A percentile compares a stretch with the other conserved stretches of the same genome.
Conservation (phyloP, 306 rosid species). For the Senna siamea region DNA sequence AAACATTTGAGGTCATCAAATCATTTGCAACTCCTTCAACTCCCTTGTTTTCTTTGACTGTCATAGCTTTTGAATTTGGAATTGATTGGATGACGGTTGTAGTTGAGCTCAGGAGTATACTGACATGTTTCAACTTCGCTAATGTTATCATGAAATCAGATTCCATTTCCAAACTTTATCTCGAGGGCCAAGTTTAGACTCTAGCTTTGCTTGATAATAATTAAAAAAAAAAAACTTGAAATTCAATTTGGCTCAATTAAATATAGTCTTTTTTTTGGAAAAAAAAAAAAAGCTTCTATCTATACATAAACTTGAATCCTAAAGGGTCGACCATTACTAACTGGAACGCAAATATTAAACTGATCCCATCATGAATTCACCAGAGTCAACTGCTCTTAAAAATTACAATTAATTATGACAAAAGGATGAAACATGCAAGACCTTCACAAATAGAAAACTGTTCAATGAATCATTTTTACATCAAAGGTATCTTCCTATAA, state of each 20-base stretch:
- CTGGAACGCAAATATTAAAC: background rate
- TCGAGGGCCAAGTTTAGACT: background rate
- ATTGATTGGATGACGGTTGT: background rate
- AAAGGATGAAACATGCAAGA: background rate
- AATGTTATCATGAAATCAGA: background rate
- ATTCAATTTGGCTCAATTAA: background rate
- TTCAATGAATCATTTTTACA: slow-evolving; percentile 22
- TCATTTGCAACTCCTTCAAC: background rate
- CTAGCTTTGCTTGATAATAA: background rate
- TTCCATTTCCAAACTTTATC: background rate
- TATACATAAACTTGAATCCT: background rate
- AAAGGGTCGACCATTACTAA: background rate
- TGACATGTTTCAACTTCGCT: background rate
- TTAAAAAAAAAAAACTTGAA: too few relatives aligned
- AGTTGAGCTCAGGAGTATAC: background rate
- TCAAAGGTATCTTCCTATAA: background rate
- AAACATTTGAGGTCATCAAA: slow-evolving; percentile 5
- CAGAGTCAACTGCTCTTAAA: background rate
- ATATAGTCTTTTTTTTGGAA: too few relatives aligned
- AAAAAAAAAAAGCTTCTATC: too few relatives aligned
- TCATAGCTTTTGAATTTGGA: background rate
- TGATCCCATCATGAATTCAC: background rate
- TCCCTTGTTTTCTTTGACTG: background rate
- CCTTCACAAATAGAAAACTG: background rate
- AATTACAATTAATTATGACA: background rate